A percentile compares a stretch with the other conserved stretches of the same genome.
Evolutionary conservation across 208 protist genomes (phyloP).

Genomic region (Endotrypanum monterogeii): DNA sequence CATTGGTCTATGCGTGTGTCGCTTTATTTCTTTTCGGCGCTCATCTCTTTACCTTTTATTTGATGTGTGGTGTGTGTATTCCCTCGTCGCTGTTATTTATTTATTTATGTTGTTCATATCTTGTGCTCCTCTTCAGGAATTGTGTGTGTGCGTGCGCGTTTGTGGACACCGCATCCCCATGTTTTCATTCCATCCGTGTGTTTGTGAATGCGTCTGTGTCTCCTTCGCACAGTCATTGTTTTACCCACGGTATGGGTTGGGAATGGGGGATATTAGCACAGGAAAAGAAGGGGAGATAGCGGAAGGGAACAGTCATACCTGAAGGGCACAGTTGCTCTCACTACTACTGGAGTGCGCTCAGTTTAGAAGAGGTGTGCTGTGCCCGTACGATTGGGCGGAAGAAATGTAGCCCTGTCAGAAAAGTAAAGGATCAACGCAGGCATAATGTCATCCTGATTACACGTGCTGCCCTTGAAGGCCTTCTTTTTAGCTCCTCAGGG

Average conservation of each 20-base stretch:
- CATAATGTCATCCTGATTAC: neutral
- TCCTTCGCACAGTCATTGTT: constrained; percentile 1
- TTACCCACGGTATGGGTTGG: constrained; percentile 1
- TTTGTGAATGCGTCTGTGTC: neutral
- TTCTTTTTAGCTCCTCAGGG: neutral
- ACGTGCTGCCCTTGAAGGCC: neutral
- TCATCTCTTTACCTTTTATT: neutral
- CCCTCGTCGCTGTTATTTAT: neutral
- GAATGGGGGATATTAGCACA: neutral
- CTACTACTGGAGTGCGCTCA: neutral
- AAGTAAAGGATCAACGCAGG: neutral
- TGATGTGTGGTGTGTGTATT: constrained; percentile 6
- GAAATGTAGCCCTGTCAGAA: neutral
- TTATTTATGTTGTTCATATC: neutral
- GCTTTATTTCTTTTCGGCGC: neutral
- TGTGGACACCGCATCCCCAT: neutral
- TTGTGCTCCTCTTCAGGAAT: too few relatives aligned
- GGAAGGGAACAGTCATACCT: neutral
- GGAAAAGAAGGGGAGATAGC: neutral
- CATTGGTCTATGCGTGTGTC: neutral
- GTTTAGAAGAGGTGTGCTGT: neutral
- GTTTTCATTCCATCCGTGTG: neutral
- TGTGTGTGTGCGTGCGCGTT: neutral
- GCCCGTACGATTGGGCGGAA: neutral
- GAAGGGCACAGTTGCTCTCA: neutral